phyloP scores from a whole-genome alignment of 164 flowering plant genomes.

The Kalanchoe fedtschenkoi region DNA sequence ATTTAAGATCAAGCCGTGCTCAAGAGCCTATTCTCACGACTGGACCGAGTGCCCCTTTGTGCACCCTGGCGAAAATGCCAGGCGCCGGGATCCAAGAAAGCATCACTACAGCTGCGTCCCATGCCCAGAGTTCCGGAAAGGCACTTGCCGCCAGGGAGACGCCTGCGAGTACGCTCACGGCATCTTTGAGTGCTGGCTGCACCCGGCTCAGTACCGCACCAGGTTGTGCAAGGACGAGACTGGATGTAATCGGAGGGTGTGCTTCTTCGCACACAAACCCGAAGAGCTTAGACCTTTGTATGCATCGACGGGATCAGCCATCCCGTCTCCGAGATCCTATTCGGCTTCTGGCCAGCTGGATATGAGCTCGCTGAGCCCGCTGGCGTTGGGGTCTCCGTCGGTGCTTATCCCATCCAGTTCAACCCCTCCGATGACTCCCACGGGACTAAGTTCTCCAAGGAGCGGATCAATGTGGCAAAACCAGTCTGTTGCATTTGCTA shows the following conservation, averaged over 20 bases:
- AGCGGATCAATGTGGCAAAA: conserved; percentile 37
- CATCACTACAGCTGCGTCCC: conserved; percentile 95
- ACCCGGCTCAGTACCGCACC: conserved; percentile 91
- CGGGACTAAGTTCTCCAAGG: conserved; percentile 34
- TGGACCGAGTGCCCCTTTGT: conserved; percentile 99
- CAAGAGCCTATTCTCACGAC: conserved; percentile 93
- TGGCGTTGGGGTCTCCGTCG: conserved; percentile 39
- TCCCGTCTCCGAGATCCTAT: conserved; percentile 71
- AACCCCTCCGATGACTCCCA: conserved; percentile 39
- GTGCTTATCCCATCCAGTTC: conserved; percentile 22
- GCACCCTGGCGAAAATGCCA: conserved; percentile 94
- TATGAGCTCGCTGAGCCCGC: conserved; percentile 27
- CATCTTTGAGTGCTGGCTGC: conserved; percentile 95
- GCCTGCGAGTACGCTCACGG: conserved; percentile 96
- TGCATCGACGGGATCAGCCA: conserved; percentile 87
- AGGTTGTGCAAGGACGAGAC: conserved; percentile 90
- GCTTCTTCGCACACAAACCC: conserved; percentile 84
- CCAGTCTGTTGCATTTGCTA: conserved; percentile 21
- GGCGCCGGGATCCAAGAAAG: conserved; percentile 89
- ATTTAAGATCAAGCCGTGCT: conserved; percentile 86
- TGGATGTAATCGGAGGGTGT: conserved; percentile 61
- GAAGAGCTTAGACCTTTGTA: conserved; percentile 81
- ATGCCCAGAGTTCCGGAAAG: conserved; percentile 92
- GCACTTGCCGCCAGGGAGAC: conserved; percentile 76
- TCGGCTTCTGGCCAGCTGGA: conserved; percentile 29